phyloP scores from a whole-genome alignment of 768 basidiomycete genomes.

The Pleurotus sapidus region DNA sequence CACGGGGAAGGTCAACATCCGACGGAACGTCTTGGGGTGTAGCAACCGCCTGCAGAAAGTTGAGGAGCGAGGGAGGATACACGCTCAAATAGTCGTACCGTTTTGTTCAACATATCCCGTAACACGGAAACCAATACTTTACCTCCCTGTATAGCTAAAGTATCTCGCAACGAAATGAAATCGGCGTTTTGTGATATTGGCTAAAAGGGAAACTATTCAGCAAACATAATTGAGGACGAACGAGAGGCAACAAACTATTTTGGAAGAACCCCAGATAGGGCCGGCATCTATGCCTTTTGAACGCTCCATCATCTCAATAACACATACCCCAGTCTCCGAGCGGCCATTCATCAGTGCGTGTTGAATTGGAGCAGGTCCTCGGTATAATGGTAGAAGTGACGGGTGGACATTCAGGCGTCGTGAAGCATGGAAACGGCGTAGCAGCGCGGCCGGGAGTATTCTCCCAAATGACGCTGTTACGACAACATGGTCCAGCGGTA shows the following conservation, averaged over 20 bases:
- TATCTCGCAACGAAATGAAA: constrained; percentile 55
- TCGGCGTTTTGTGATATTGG: constrained; percentile 44
- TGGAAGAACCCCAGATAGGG: constrained; percentile 54
- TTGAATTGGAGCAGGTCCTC: constrained; percentile 93
- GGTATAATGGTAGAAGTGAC: constrained; percentile 79
- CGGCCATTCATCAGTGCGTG: constrained; percentile 71
- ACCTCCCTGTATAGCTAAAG: constrained; percentile 64
- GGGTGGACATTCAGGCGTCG: constrained; percentile 87
- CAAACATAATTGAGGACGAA: too few species aligned
- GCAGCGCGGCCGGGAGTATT: constrained; percentile 64
- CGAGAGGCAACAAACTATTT: constrained; percentile 43
- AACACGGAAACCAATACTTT: constrained; percentile 68
- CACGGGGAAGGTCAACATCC: constrained; percentile 31
- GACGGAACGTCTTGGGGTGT: constrained; percentile 39
- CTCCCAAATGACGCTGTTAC: constrained; percentile 91
- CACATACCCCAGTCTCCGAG: constrained; percentile 71
- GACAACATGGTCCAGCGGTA: constrained; percentile 50
- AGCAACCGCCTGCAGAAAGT: constrained; percentile 40
- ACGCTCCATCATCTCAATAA: constrained; percentile 72
- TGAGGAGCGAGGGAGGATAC: background rate
- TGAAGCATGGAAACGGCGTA: constrained; percentile 54
- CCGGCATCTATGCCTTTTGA: constrained; percentile 79
- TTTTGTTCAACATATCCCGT: constrained; percentile 56
- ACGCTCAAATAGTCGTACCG: constrained; percentile 29
- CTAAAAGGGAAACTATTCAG: constrained; percentile 29